These are phyloP conservation scores for Fabrea salina DNA, from an alignment of 169 alveolate species.

Conservation along the genomic window DNA sequence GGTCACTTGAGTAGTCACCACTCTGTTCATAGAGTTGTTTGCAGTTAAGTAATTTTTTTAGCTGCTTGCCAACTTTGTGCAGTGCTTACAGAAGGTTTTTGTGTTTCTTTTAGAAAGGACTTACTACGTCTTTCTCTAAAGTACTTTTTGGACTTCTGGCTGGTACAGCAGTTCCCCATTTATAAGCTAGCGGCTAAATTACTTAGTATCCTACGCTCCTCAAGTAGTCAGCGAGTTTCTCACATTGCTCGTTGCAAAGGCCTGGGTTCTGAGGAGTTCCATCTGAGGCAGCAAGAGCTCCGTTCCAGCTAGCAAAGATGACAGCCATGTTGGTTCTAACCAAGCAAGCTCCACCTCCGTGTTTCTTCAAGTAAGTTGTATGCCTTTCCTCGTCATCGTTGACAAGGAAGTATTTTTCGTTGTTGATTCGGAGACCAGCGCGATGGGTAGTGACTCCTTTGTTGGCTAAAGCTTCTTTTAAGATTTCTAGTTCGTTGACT, in stretches of 20 bases:
- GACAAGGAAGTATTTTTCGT: conserved; percentile 57
- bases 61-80: too few relatives aligned
- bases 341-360: conserved; percentile 68
- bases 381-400: conserved; percentile 43
- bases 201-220: conserved; percentile 35
- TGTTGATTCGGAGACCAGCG: conserved; percentile 64
- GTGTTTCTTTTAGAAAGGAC: too few relatives aligned
- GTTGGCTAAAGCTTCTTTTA: conserved; percentile 3
- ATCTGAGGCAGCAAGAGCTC: conserved; percentile 35
- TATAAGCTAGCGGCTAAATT: too few relatives aligned
- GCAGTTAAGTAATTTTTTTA: too few relatives aligned
- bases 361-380: conserved; percentile 45
- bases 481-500: not conserved
- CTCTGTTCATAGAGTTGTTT: too few relatives aligned
- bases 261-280: conserved; percentile 46
- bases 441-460: conserved; percentile 32
- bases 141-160: too few relatives aligned
- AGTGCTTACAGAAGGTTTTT: too few relatives aligned
- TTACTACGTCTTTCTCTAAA: too few relatives aligned
- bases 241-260: conserved; percentile 47
- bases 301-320: conserved; percentile 60
- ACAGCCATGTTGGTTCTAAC: conserved; percentile 40
- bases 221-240: conserved; percentile 46
- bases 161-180: too few relatives aligned
- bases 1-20: too few relatives aligned